Evolutionary conservation across 208 protist genomes (phyloP).

Genomic region (Acanthamoeba healyi): DNA sequence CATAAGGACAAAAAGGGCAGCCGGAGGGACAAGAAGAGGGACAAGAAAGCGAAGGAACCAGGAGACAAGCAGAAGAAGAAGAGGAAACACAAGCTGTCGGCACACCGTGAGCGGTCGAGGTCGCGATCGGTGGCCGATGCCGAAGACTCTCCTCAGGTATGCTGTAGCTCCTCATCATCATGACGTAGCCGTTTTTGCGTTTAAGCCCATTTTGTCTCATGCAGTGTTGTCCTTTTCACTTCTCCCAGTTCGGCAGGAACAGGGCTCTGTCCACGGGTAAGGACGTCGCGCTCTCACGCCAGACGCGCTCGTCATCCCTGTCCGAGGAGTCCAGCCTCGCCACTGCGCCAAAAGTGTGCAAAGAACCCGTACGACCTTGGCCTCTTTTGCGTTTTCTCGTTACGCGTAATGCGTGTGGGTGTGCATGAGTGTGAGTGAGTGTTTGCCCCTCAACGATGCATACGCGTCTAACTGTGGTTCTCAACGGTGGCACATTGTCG

Average conservation of each 20-base stretch:
- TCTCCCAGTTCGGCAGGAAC: not conserved
- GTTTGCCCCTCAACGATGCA: too few relatives aligned
- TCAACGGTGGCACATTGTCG: too few relatives aligned
- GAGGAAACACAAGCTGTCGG: not conserved
- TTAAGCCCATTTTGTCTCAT: not conserved
- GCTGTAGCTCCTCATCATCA: not conserved
- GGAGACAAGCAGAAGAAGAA: not conserved
- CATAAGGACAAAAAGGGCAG: not conserved
- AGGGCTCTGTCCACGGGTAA: not conserved
- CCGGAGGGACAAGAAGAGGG: slow-evolving; percentile 5
- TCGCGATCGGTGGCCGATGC: slow-evolving; percentile 9
- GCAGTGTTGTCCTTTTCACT: not conserved
- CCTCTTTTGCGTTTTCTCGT: not conserved
- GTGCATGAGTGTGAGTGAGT: too few relatives aligned
- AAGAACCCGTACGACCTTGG: not conserved
- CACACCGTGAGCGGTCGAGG: not conserved
- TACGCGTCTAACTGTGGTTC: too few relatives aligned
- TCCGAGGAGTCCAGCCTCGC: not conserved
- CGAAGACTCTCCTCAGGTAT: not conserved
- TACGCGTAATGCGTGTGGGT: too few relatives aligned
- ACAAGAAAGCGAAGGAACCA: not conserved
- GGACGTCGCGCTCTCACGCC: not conserved
- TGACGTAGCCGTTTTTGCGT: not conserved
- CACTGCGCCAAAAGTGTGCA: not conserved
- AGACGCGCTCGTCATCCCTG: slow-evolving; percentile 11